A percentile compares a stretch with the other conserved stretches of the same genome.
phyloP scores from a whole-genome alignment of 2,329 filamentous ascomycete species.

The Juglanconis juglandina region DNA sequence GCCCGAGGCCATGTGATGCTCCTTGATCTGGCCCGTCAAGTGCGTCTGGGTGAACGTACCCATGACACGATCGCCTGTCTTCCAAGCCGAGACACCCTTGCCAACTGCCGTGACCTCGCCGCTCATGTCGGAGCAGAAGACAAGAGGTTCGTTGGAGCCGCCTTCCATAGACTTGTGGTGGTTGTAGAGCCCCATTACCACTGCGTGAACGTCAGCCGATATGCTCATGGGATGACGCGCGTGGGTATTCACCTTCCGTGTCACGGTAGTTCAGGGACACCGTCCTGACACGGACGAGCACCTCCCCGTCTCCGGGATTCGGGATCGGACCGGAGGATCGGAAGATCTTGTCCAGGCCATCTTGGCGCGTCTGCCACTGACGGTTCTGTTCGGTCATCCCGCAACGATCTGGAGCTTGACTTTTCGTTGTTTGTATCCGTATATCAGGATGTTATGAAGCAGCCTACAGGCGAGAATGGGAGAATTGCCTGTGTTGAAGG shows the following conservation, averaged over 20 bases:
- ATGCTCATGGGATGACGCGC: not conserved
- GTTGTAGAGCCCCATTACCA: constrained; percentile 63
- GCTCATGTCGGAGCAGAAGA: constrained; percentile 70
- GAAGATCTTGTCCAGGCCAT: constrained; percentile 53
- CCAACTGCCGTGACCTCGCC: constrained; percentile 55
- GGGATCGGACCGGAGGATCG: constrained; percentile 43
- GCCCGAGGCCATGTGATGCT: constrained; percentile 51
- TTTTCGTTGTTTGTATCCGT: not conserved
- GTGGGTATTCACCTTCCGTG: constrained; percentile 37
- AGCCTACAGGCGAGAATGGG: not conserved
- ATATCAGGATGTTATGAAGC: not conserved
- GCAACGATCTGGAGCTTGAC: no score
- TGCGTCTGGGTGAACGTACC: constrained; percentile 60
- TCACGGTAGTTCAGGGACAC: constrained; percentile 51
- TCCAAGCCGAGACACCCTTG: constrained; percentile 39
- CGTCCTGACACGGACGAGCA: constrained; percentile 44
- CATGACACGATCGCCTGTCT: constrained; percentile 62
- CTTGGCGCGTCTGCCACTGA: constrained; percentile 54
- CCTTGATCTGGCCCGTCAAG: constrained; percentile 56
- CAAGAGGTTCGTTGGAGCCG: constrained; percentile 39
- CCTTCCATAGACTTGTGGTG: constrained; percentile 55
- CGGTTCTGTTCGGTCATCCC: constrained; percentile 13
- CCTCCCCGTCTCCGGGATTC: constrained; percentile 46
- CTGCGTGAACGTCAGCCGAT: constrained; percentile 32
- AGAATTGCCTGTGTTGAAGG: no score